Base-by-base conservation (phyloP, 129 eudicot species). In the Flaveria sonorensis region DNA sequence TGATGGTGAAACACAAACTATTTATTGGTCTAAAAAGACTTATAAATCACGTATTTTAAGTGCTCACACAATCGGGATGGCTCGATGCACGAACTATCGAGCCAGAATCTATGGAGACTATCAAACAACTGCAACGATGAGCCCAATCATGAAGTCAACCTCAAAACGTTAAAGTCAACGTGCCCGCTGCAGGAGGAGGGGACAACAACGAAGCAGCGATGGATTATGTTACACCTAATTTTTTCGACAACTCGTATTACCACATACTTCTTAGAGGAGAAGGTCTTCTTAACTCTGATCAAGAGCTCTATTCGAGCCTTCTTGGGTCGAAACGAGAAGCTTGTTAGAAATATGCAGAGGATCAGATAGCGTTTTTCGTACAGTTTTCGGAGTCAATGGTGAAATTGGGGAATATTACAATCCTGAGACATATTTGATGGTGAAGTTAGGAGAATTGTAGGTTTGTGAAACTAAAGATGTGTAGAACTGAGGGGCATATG, bases 21-120 rank as follows among this genome's bases (percentile, higher is more conserved):
- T n/a, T n/a, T n/a, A n/a, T n/a, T n/a, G n/a, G n/a, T n/a, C n/a
- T n/a, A n/a, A n/a, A n/a, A n/a, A n/a, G n/a, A n/a, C n/a, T n/a
- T n/a, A n/a, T n/a, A n/a, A n/a, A n/a, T n/a, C n/a, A n/a, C n/a
- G n/a, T n/a, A n/a, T n/a, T n/a, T n/a, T n/a, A n/a, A n/a, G 99
- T 75, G 96, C 99, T 6, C 99, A 95, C 74, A 95, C 99, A 18
- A 91, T 95, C 19, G 99, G 99, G 23, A 95, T 74, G 94, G 96
- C 97, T 4, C 88, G 99, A 6, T 95, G 99, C 48, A 85, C 77
- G 48, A 95, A 88, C 53, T 95, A 86, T 87, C 80, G 96, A 75
- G 84, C 86, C 69, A 83, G 99, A 86, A 95, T 95, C 71, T 91
- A 95, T 7, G 97, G 96, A 76, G 99, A 91, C 81, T 87, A 83